phyloP scores from a whole-genome alignment of 2,329 filamentous ascomycete genomes.

The Mariannaea elegans region DNA sequence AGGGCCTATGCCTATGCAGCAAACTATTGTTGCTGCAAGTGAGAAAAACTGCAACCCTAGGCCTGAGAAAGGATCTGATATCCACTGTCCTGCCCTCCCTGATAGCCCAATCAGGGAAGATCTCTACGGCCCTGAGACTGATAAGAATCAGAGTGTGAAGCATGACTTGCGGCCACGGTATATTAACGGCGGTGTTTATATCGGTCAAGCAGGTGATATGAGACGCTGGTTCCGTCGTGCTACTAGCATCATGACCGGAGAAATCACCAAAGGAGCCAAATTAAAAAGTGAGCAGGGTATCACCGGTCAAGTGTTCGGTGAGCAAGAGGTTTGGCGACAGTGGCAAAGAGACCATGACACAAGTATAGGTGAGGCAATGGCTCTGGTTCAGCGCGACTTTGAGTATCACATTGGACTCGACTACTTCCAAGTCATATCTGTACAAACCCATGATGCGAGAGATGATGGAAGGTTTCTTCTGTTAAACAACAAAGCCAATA shows the following conservation, averaged over 20 bases:
- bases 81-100: slow-evolving; percentile 30
- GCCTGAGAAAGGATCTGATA: not conserved
- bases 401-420: slow-evolving; percentile 41
- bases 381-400: slow-evolving; percentile 20
- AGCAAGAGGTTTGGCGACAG: slow-evolving; percentile 33
- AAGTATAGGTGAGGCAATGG: not conserved
- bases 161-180: slow-evolving; percentile 34
- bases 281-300: slow-evolving; percentile 43
- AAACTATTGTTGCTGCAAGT: slow-evolving; percentile 29
- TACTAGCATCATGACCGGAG: slow-evolving; percentile 24
- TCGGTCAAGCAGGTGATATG: slow-evolving; percentile 37
- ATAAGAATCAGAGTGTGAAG: not conserved
- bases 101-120: slow-evolving; percentile 28
- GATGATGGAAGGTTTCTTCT: slow-evolving; percentile 1
- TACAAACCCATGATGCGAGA: slow-evolving; percentile 26
- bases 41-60: slow-evolving; percentile 33
- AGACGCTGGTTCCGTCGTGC: slow-evolving; percentile 32
- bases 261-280: not conserved
- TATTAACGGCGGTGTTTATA: slow-evolving; percentile 41
- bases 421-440: slow-evolving; percentile 35
- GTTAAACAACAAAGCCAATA: slow-evolving; percentile 28
- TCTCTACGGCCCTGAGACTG: slow-evolving; percentile 30
- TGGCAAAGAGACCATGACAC: not conserved
- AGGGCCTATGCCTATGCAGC: slow-evolving; percentile 23
- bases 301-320: slow-evolving; percentile 39